These are phyloP conservation scores for Dichomitus squalens DNA, from an alignment of 1,284 basidiomycete species.

Conservation along the genomic window DNA sequence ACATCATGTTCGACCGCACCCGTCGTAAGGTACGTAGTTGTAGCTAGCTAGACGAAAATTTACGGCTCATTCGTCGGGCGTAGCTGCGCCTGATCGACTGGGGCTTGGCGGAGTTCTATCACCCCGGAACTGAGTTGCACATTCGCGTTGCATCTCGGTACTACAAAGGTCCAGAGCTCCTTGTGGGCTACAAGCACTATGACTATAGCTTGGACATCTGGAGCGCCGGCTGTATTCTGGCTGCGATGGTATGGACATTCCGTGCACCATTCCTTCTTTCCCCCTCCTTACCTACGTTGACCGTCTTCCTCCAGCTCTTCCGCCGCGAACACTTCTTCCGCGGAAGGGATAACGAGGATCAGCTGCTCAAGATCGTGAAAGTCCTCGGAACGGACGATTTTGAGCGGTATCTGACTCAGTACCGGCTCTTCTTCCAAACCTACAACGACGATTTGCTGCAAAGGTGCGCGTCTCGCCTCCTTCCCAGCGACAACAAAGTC, in stretches of 20 bases:
- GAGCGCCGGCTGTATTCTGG: conserved; percentile 90
- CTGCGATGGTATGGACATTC: conserved; percentile 66
- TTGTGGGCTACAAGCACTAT: conserved; percentile 87
- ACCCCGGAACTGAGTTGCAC: conserved; percentile 85
- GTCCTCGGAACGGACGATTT: conserved; percentile 87
- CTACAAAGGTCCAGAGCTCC: conserved; percentile 87
- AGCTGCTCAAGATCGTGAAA: conserved; percentile 85
- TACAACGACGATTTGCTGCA: conserved; percentile 69
- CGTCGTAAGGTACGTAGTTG: conserved; percentile 61
- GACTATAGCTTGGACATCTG: conserved; percentile 88
- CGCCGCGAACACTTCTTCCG: conserved; percentile 91
- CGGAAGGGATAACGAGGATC: conserved; percentile 88
- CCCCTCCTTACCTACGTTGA: not conserved
- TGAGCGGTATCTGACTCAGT: conserved; percentile 71
- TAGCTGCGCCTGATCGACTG: conserved; percentile 87
- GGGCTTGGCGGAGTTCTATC: conserved; percentile 93
- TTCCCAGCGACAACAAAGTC: not conserved
- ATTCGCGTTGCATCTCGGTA: conserved; percentile 89
- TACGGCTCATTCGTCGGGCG: conserved; percentile 5
- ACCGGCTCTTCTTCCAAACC: conserved; percentile 77
- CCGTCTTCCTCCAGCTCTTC: conserved; percentile 60
- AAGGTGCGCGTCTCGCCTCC: conserved; percentile 39
- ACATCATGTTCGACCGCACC: conserved; percentile 90
- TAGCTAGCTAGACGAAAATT: not conserved
- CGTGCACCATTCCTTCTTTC: not conserved